A percentile compares a stretch with the other conserved stretches of the same genome.
Evolutionary conservation across 352 stramenopile species (phyloP).

Genomic region (Globisporangium perplexum): DNA sequence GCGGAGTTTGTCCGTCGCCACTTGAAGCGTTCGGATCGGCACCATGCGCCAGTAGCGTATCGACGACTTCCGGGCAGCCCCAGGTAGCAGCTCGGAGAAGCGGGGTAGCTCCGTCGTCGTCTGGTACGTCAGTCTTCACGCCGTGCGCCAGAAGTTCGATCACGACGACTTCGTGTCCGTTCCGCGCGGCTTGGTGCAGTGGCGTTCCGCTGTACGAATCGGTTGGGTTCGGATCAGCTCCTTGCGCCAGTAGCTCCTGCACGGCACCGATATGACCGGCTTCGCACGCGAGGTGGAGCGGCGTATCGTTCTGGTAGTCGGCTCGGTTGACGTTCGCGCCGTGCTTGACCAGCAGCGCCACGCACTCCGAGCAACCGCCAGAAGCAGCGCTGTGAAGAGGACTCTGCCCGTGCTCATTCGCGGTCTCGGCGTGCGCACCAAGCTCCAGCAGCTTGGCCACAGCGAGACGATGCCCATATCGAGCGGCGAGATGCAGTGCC

Average conservation of each 20-base stretch:
- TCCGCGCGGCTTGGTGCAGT: not conserved
- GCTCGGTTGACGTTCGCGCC: not conserved
- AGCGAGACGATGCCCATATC: not conserved
- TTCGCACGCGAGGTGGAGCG: not conserved
- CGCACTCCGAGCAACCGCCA: too few species aligned
- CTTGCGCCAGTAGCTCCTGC: not conserved
- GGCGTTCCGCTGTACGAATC: not conserved
- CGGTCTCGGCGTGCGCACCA: not conserved
- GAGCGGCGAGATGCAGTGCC: not conserved
- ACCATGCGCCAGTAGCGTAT: not conserved
- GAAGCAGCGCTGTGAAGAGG: not conserved
- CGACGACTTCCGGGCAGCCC: not conserved
- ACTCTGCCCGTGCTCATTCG: not conserved
- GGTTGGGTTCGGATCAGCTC: not conserved
- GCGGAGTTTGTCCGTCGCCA: not conserved
- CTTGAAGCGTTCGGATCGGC: not conserved
- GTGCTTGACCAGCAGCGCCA: not conserved
- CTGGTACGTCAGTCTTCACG: not conserved
- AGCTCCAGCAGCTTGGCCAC: not conserved
- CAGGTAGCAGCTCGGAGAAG: not conserved
- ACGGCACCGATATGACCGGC: not conserved
- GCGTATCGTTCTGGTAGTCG: not conserved
- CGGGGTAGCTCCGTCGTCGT: not conserved
- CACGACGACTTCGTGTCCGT: not conserved
- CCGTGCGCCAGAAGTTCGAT: not conserved